Conservation (phyloP, 2,329 filamentous ascomycete genomes). For the Domatiomyces globalis region DNA sequence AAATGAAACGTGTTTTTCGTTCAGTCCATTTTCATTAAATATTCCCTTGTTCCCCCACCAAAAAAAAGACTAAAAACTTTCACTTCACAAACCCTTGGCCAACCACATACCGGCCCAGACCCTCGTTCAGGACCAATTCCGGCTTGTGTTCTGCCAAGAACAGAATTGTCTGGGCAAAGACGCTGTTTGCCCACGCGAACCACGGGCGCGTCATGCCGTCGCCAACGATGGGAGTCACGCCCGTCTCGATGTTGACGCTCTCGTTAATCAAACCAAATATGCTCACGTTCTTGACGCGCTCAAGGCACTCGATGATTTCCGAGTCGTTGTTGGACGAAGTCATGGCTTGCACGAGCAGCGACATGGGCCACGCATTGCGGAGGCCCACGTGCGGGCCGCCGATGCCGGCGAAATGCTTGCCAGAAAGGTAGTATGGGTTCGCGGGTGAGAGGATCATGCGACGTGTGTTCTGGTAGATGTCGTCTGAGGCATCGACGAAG, state of each 20-base stretch:
- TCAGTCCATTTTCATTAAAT: too few relatives aligned
- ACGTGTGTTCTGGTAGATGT: constrained; percentile 75
- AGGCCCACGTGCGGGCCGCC: constrained; percentile 71
- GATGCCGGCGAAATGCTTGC: constrained; percentile 68
- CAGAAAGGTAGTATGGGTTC: constrained; percentile 80
- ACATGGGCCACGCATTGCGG: constrained; percentile 95
- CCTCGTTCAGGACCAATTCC: constrained; percentile 63
- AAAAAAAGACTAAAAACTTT: too few relatives aligned
- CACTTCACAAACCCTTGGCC: constrained; percentile 9
- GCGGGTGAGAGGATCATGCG: constrained; percentile 65
- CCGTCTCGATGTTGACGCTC: constrained; percentile 67
- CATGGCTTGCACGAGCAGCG: constrained; percentile 76
- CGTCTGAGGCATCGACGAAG: constrained; percentile 44
- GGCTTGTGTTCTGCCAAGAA: constrained; percentile 82
- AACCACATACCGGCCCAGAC: constrained; percentile 9
- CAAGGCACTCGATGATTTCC: constrained; percentile 63
- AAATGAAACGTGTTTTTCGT: not conserved
- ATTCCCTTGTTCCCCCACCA: too few relatives aligned
- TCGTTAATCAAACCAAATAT: constrained; percentile 77
- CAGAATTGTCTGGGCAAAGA: constrained; percentile 84
- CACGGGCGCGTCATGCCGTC: constrained; percentile 70
- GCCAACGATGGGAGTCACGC: constrained; percentile 18
- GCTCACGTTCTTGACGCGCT: constrained; percentile 60
- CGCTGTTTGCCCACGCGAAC: constrained; percentile 97
- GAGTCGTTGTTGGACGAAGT: constrained; percentile 61